Evolutionary conservation across 257 asterid genomes (phyloP), one percentile per base, ranked within the genome.

Genomic region (Linderniella brevidens): DNA sequence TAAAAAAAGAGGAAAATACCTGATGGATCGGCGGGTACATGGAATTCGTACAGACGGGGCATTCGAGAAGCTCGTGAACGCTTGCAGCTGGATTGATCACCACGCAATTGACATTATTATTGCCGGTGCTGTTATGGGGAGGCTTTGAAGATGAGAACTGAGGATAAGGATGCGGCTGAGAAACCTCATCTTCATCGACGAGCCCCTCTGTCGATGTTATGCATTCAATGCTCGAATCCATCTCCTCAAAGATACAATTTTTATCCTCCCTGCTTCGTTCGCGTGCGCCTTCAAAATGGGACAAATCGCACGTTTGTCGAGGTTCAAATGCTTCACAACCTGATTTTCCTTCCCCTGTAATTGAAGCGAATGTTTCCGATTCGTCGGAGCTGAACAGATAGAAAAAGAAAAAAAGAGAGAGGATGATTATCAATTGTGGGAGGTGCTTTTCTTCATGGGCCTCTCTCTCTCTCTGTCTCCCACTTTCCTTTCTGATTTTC

Each of bases 151-250:
- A 65, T 36, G 79, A 53, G 44, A 57, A 68, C 45, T 58, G 71
- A 39, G 73, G 48, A 45, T 56, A 66, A 42, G 66, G 62, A 43
- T 53, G 63, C 29, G 67, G 48, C 44, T 17, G 58, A 17, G 68
- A 39, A 69, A 71, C 65, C 73, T 64, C 83, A 41, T 75, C 83
- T 52, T 71, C 79, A 42, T 65, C 67, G 50, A 70, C 38, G 32
- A 25, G 6, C 55, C 76, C 76, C 47, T 71, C 74, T 45, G 61
- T 20, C 35, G 67, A 59, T 17, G 82, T 67, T 44, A 57, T 9
- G 75, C 79, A 75, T 59, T 75, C 82, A 59, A 64, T 71, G 67
- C 65, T 68, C n/a, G 74, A 65, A 47, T 75, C 83, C 83, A 75
- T 75, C 32, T 46, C 43, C 59, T 37, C 29, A 10, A 53, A 46